A percentile compares a stretch with the other conserved stretches of the same genome.
Evolutionary conservation across 2,329 filamentous ascomycete genomes (phyloP).

Genomic region (Blastomyces percursus): DNA sequence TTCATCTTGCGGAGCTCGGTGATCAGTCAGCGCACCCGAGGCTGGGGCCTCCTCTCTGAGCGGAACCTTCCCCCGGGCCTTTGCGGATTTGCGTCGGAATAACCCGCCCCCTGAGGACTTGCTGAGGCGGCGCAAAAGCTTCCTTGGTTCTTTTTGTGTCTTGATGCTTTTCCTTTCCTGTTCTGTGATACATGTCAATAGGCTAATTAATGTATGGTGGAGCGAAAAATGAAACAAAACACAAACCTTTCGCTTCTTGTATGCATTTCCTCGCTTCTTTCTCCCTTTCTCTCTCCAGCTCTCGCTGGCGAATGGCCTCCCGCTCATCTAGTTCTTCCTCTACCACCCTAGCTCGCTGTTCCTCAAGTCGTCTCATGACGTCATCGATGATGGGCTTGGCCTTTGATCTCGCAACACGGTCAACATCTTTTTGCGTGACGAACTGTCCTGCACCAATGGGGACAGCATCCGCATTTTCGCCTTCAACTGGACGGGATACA

Average conservation of each 20-base stretch:
- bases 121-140: neutral
- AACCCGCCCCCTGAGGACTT: neutral
- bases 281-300: neutral
- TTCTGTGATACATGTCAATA: neutral
- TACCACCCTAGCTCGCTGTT: conserved; percentile 52
- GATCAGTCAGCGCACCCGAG: neutral
- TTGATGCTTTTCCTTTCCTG: neutral
- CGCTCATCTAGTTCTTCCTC: conserved; percentile 48
- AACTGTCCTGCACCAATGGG: conserved; percentile 69
- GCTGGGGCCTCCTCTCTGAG: neutral
- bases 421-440: conserved; percentile 60
- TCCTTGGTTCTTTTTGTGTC: neutral
- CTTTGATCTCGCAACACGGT: conserved; percentile 59
- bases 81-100: neutral
- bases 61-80: neutral
- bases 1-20: neutral
- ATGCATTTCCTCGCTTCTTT: neutral
- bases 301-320: neutral
- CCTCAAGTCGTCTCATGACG: conserved; percentile 63
- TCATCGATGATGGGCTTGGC: conserved; percentile 71
- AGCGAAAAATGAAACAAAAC: neutral
- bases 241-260: neutral
- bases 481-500: conserved; percentile 59
- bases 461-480: conserved; percentile 46
- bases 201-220: neutral